Conservation (phyloP, 1,284 basidiomycete species). For the Vanrija humicola region DNA sequence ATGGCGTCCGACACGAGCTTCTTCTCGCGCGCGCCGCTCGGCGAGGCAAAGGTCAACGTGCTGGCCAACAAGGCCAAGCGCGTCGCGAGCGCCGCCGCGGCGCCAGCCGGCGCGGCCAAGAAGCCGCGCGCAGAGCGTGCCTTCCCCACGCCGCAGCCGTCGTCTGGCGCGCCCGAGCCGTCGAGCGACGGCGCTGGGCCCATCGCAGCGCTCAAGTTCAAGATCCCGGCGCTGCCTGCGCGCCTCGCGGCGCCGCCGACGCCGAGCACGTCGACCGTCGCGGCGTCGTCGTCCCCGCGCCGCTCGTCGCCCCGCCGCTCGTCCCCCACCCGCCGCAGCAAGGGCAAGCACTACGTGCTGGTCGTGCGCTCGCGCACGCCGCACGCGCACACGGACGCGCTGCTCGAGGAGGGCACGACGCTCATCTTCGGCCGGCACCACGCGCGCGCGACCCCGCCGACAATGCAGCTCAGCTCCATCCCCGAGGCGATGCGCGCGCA, state of each 20-base stretch:
- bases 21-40: too few species aligned
- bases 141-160: too few species aligned
- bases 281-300: slow-evolving; percentile 37
- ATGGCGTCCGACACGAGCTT: too few species aligned
- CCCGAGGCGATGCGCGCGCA: slow-evolving; percentile 1
- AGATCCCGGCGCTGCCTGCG: slow-evolving; percentile 16
- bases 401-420: slow-evolving; percentile 19
- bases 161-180: slow-evolving; percentile 13
- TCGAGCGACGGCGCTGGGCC: slow-evolving; percentile 16
- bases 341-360: too few species aligned
- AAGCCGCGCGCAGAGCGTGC: too few species aligned
- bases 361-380: neutral
- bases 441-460: neutral
- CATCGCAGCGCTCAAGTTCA: slow-evolving; percentile 12
- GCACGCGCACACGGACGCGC: slow-evolving; percentile 2
- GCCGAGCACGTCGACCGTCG: slow-evolving; percentile 42
- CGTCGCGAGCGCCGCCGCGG: too few species aligned
- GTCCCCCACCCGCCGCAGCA: slow-evolving; percentile 5
- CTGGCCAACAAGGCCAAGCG: too few species aligned
- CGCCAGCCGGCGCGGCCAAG: too few species aligned
- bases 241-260: slow-evolving; percentile 25
- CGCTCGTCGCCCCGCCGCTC: slow-evolving; percentile 21
- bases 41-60: too few species aligned
- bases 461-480: neutral
- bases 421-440: slow-evolving; percentile 42